These are phyloP conservation scores for Blastobotrys proliferans DNA, from an alignment of 1,139 yeast species.

Conservation along the genomic window DNA sequence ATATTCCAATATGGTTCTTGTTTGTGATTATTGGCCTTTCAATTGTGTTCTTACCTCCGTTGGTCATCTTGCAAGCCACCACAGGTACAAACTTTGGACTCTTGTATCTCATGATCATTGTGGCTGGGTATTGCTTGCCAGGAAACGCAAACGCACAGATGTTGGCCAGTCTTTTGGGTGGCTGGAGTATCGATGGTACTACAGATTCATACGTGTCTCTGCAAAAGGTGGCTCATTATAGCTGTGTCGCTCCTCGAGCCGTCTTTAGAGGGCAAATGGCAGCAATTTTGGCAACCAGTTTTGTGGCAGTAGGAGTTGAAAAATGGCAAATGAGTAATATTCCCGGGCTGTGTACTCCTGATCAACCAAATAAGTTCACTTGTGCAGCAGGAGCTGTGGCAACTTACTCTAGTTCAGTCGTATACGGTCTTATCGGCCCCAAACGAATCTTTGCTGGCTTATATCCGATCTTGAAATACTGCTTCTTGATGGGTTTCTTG, in stretches of 20 bases:
- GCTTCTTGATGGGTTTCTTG: constrained; percentile 39
- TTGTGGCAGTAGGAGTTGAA: constrained; percentile 52
- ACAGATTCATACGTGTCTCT: constrained; percentile 41
- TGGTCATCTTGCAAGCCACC: constrained; percentile 44
- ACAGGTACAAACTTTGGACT: constrained; percentile 50
- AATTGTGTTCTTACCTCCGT: constrained; percentile 52
- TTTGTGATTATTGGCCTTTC: constrained; percentile 55
- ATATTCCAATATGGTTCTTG: constrained; percentile 48
- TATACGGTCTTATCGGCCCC: constrained; percentile 67
- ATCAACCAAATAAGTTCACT: constrained; percentile 36
- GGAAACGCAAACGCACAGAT: constrained; percentile 52
- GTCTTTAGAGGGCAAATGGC: constrained; percentile 56
- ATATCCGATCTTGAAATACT: constrained; percentile 45
- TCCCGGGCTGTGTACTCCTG: constrained; percentile 43
- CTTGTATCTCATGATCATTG: constrained; percentile 55
- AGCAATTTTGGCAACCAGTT: constrained; percentile 34
- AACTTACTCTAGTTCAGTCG: constrained; percentile 49
- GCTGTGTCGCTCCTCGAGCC: constrained; percentile 56
- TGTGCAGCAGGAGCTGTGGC: constrained; percentile 40
- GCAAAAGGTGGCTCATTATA: constrained; percentile 59
- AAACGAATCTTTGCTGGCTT: constrained; percentile 45
- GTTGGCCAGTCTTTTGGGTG: constrained; percentile 8
- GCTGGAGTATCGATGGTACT: constrained; percentile 48
- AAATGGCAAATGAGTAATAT: constrained; percentile 50
- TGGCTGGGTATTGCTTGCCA: constrained; percentile 59